These are phyloP conservation scores for Aspergillus bertholletiae DNA, from an alignment of 495 filamentous ascomycete species.

Conservation along the genomic window DNA sequence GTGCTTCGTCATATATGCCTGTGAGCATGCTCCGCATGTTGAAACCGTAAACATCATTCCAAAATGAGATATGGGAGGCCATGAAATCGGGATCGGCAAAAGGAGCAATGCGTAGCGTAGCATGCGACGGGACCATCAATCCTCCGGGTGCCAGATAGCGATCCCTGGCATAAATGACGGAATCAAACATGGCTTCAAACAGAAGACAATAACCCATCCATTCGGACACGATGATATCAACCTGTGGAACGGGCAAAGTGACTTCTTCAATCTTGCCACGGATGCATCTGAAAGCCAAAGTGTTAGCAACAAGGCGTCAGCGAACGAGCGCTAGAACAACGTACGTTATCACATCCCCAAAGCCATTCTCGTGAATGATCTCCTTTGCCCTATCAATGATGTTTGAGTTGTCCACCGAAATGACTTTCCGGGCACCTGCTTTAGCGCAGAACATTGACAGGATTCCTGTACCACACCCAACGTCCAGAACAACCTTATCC, in stretches of 20 bases:
- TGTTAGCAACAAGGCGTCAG: conserved; percentile 4
- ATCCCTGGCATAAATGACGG: conserved; percentile 84
- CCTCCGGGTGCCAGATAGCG: conserved; percentile 73
- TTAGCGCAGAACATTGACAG: conserved; percentile 92
- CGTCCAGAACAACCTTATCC: conserved; percentile 86
- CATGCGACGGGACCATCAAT: conserved; percentile 88
- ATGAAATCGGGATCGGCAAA: conserved; percentile 83
- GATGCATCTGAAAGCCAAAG: conserved; percentile 43
- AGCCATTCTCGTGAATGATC: conserved; percentile 77
- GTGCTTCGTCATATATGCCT: conserved; percentile 57
- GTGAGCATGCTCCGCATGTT: conserved; percentile 54
- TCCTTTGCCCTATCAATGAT: conserved; percentile 87
- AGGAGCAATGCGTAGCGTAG: conserved; percentile 79
- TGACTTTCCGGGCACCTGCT: conserved; percentile 85
- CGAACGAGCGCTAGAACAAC: conserved; percentile 7
- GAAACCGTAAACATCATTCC: conserved; percentile 63
- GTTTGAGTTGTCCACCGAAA: conserved; percentile 89
- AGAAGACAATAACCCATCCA: conserved; percentile 97
- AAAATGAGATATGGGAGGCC: conserved; percentile 59
- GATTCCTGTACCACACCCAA: conserved; percentile 90
- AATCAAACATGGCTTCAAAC: conserved; percentile 94
- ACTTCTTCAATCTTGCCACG: conserved; percentile 94
- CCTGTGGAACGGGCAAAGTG: conserved; percentile 69
- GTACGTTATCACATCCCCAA: conserved; percentile 74
- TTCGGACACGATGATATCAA: conserved; percentile 94